Percentiles rank a stretch among this genome's conserved stretches.
These are phyloP conservation scores for Ophiostoma perfectum DNA, from an alignment of 2,329 filamentous ascomycete genomes.

Conservation along the genomic window DNA sequence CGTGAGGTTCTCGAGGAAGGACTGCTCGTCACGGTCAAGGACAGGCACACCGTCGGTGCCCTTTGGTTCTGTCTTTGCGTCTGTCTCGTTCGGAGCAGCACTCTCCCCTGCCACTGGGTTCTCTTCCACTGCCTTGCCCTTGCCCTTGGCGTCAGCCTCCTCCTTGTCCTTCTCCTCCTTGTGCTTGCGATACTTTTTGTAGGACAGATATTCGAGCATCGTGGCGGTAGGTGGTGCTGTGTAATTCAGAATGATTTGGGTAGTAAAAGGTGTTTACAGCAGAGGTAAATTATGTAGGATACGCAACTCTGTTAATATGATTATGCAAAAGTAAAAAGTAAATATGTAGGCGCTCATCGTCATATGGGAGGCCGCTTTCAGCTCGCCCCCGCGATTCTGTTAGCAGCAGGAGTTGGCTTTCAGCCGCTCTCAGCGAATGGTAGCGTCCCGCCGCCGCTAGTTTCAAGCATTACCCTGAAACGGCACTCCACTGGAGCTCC, in stretches of 20 bases:
- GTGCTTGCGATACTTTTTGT: constrained; percentile 38
- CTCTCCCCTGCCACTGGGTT: not conserved
- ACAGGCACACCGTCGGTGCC: constrained; percentile 35
- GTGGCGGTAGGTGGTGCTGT: not conserved
- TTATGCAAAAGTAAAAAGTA: not conserved
- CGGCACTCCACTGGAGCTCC: not conserved
- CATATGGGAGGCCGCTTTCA: constrained; percentile 11
- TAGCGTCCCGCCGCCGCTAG: constrained; percentile 5
- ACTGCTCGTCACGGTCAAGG: constrained; percentile 52
- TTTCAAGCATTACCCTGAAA: constrained; percentile 7
- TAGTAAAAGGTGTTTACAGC: too few relatives aligned
- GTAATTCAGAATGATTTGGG: not conserved
- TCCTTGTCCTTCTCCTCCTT: constrained; percentile 40
- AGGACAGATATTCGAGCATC: constrained; percentile 12
- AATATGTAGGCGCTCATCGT: not conserved
- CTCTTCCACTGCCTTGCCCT: constrained; percentile 1
- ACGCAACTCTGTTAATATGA: not conserved
- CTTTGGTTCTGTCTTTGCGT: constrained; percentile 13
- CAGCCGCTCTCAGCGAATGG: not conserved
- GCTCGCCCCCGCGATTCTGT: constrained; percentile 7
- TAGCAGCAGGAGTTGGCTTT: not conserved
- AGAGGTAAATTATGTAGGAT: too few relatives aligned
- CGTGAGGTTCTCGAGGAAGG: constrained; percentile 53
- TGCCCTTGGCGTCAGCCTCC: constrained; percentile 25
- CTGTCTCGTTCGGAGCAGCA: not conserved